A percentile compares a stretch with the other conserved stretches of the same genome.
These are phyloP conservation scores for Penicillium thymicola DNA, from an alignment of 2,329 filamentous ascomycete species.

Conservation along the genomic window DNA sequence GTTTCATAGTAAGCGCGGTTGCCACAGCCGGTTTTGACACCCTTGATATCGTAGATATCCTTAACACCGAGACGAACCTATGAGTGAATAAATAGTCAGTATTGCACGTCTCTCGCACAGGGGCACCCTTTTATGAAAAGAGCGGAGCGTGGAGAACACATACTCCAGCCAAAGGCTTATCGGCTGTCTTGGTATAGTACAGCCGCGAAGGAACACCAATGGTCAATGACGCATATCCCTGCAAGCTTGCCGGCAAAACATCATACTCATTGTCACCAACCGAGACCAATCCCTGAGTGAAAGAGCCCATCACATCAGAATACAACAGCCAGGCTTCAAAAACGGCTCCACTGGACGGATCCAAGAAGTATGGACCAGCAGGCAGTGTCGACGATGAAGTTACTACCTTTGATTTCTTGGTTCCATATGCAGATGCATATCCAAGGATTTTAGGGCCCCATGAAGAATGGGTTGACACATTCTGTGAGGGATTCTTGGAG, in stretches of 20 bases:
- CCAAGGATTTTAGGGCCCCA: not conserved
- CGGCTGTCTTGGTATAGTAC: constrained; percentile 49
- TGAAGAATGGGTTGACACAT: not conserved
- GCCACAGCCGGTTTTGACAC: constrained; percentile 55
- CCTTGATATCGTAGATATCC: constrained; percentile 59
- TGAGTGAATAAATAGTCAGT: not conserved
- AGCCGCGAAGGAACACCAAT: constrained; percentile 58
- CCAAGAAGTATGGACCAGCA: not conserved
- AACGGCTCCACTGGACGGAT: not conserved
- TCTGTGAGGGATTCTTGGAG: not conserved
- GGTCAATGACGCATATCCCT: not conserved
- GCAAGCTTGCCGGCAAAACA: not conserved
- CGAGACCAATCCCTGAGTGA: not conserved
- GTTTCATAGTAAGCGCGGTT: constrained; percentile 58
- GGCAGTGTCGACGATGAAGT: not conserved
- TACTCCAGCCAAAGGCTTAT: constrained; percentile 53
- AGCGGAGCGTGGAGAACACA: not conserved
- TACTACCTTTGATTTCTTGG: not conserved
- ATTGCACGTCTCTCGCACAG: not conserved
- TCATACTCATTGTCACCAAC: not conserved
- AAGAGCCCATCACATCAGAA: not conserved
- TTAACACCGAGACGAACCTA: constrained; percentile 52
- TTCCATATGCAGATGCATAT: not conserved
- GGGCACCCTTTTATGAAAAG: not conserved
- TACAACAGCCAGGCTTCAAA: not conserved